These are phyloP conservation scores for Ophiobolus disseminans DNA, from an alignment of 2,329 filamentous ascomycete species.

Conservation along the genomic window DNA sequence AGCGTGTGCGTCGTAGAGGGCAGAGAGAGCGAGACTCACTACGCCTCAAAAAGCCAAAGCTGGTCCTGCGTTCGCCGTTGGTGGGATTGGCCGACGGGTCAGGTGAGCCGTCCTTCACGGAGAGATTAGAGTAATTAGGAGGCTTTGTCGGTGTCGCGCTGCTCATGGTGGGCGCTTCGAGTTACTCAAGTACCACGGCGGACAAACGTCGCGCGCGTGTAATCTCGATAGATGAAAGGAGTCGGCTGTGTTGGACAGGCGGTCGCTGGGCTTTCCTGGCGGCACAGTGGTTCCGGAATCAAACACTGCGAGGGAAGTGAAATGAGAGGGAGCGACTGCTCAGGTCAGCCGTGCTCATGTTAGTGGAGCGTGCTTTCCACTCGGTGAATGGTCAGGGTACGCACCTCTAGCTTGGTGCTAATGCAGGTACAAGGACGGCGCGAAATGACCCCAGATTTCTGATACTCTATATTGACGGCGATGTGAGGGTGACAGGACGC, in stretches of 20 bases:
- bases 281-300: slow-evolving; percentile 6
- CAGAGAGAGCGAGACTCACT: slow-evolving; percentile 12
- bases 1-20: background rate
- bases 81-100: slow-evolving; percentile 30
- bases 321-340: slow-evolving; percentile 31
- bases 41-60: slow-evolving; percentile 49
- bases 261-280: slow-evolving; percentile 16
- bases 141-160: slow-evolving; percentile 29
- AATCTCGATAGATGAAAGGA: slow-evolving; percentile 36
- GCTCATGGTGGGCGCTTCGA: slow-evolving; percentile 35
- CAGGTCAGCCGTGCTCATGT: slow-evolving; percentile 6
- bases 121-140: slow-evolving; percentile 16
- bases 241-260: slow-evolving; percentile 22
- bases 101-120: slow-evolving; percentile 35
- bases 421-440: slow-evolving; percentile 6
- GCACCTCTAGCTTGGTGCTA: slow-evolving; percentile 2
- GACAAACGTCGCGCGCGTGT: slow-evolving; percentile 21
- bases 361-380: slow-evolving; percentile 1
- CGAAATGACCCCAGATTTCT: background rate
- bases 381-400: slow-evolving; percentile 7
- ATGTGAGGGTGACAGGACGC: background rate
- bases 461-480: background rate
- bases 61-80: slow-evolving; percentile 35
- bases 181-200: slow-evolving; percentile 32
- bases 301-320: slow-evolving; percentile 11